These are phyloP conservation scores for Cylindrodendrum hubeiense DNA, from an alignment of 2,329 filamentous ascomycete species.

Conservation along the genomic window DNA sequence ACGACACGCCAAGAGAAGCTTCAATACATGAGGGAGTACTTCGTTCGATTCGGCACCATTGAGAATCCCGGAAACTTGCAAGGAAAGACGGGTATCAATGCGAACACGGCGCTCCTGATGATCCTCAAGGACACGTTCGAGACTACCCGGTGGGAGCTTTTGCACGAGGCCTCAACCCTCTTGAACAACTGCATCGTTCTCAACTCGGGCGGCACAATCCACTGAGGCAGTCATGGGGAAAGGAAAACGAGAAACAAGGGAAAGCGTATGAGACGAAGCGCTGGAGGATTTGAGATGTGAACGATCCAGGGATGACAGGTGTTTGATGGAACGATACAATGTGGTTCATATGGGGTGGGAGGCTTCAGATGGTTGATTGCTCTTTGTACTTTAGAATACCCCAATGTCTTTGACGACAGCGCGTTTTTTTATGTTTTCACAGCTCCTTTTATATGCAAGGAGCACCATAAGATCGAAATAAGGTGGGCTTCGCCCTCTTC, in stretches of 20 bases:
- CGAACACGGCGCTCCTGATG: constrained; percentile 83
- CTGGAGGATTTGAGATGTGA: constrained; percentile 11
- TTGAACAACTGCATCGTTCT: constrained; percentile 82
- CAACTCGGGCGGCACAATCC: constrained; percentile 47
- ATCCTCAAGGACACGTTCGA: constrained; percentile 85
- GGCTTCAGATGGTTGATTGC: constrained; percentile 30
- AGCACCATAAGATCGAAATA: constrained; percentile 18
- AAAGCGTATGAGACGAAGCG: background rate
- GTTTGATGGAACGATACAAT: constrained; percentile 23
- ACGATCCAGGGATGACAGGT: constrained; percentile 15
- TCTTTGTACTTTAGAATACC: constrained; percentile 46
- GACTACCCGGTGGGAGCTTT: constrained; percentile 88
- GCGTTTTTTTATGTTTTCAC: constrained; percentile 23
- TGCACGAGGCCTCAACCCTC: constrained; percentile 87
- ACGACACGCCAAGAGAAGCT: constrained; percentile 74
- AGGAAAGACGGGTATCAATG: constrained; percentile 80
- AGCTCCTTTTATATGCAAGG: constrained; percentile 9
- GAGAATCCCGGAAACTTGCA: constrained; percentile 82
- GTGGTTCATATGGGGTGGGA: constrained; percentile 32
- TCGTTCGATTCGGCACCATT: constrained; percentile 79
- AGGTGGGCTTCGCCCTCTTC: constrained; percentile 17
- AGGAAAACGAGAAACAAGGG: background rate
- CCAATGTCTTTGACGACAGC: constrained; percentile 38
- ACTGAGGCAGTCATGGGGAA: constrained; percentile 26
- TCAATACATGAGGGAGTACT: constrained; percentile 82